Conservation (phyloP, 1,284 basidiomycete species). For the Cutaneotrichosporon dermatis region DNA sequence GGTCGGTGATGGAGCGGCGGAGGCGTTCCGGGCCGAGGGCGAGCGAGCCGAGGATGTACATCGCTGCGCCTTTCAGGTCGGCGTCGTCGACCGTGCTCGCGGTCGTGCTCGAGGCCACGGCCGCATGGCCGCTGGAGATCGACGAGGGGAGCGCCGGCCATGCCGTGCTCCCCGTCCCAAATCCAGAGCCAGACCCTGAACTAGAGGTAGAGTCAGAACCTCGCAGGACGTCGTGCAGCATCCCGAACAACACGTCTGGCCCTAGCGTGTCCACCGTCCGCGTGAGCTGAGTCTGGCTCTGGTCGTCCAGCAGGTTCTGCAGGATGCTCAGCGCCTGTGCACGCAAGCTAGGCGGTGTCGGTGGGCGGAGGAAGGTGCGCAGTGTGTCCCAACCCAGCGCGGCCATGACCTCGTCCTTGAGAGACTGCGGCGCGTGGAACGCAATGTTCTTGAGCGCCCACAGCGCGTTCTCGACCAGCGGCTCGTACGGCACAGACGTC, state of each 20-base stretch:
- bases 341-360: conserved; percentile 27
- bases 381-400: conserved; percentile 58
- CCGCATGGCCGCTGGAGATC: no score
- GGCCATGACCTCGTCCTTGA: conserved; percentile 62
- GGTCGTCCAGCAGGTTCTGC: conserved; percentile 45
- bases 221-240: conserved; percentile 20
- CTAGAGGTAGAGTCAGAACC: no score
- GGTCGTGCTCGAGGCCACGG: not conserved
- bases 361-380: conserved; percentile 16
- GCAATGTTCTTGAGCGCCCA: conserved; percentile 79
- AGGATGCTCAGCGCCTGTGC: conserved; percentile 40
- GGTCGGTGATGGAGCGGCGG: conserved; percentile 27
- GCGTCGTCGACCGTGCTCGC: conserved; percentile 1
- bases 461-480: conserved; percentile 62
- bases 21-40: conserved; percentile 41
- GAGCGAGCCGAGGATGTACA: conserved; percentile 42
- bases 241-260: conserved; percentile 27
- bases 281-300: conserved; percentile 29
- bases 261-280: conserved; percentile 36
- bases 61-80: conserved; percentile 19
- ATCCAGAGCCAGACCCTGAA: no score
- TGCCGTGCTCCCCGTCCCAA: no score
- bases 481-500: conserved; percentile 55
- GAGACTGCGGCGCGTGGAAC: conserved; percentile 57
- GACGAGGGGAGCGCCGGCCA: no score